Percentiles rank a stretch among this genome's conserved stretches.
phyloP scores from a whole-genome alignment of 352 stramenopile species.

The Pelagophyceae sp. region DNA sequence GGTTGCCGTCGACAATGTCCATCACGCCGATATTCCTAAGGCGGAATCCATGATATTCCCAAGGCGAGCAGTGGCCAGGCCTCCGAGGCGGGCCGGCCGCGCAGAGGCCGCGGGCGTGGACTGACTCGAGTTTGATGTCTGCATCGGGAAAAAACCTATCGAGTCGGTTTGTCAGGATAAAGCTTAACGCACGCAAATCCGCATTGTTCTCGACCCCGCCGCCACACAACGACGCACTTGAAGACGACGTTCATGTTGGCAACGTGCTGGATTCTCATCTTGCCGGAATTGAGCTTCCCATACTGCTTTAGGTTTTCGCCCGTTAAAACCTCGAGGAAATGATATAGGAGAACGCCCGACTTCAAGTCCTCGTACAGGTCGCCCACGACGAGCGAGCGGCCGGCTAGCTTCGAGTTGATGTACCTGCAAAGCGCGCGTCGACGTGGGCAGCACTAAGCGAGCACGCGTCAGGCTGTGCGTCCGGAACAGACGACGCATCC shows the following conservation, averaged over 20 bases:
- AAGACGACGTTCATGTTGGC: slow-evolving; percentile 19
- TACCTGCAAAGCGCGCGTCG: neutral
- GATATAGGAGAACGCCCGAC: neutral
- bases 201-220: no score
- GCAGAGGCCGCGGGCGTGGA: no score
- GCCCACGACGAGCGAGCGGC: neutral
- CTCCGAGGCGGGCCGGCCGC: no score
- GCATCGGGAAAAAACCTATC: slow-evolving; percentile 19
- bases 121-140: slow-evolving; percentile 11
- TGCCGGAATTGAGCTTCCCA: slow-evolving; percentile 1
- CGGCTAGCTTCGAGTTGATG: slow-evolving; percentile 13
- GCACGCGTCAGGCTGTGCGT: no score
- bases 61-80: no score
- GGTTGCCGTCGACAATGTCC: slow-evolving; percentile 14
- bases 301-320: neutral
- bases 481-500: neutral
- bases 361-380: slow-evolving; percentile 17
- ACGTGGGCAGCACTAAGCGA: neutral
- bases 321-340: slow-evolving; percentile 15
- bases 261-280: slow-evolving; percentile 12
- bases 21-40: slow-evolving; percentile 19
- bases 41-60: no score
- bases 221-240: no score
- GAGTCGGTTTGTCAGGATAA: no score
- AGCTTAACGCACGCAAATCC: no score